Conservation (phyloP, 805 yeast genomes). For the Sugiyamaella boreocaroliniensis region DNA sequence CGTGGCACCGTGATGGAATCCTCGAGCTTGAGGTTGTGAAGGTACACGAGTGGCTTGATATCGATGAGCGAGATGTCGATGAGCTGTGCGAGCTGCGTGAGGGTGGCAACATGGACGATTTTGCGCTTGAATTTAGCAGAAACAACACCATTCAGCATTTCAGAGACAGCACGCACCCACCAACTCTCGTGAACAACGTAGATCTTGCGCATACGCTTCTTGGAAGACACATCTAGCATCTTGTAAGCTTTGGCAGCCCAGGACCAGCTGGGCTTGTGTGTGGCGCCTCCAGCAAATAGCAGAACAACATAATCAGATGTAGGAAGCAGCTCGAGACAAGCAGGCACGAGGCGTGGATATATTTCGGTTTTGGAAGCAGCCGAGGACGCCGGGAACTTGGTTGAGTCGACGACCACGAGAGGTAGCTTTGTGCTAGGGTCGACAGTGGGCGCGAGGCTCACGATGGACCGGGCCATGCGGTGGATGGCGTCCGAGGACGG, state of each 20-base stretch:
- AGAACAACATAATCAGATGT: constrained; percentile 56
- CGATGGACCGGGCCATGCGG: not conserved
- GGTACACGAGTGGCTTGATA: constrained; percentile 67
- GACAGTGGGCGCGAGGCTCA: constrained; percentile 27
- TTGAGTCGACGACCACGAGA: constrained; percentile 74
- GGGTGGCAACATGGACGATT: constrained; percentile 40
- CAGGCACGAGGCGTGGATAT: constrained; percentile 48
- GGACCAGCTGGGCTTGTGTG: constrained; percentile 52
- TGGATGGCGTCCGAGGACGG: not conserved
- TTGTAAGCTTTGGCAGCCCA: constrained; percentile 60
- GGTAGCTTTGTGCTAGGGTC: constrained; percentile 70
- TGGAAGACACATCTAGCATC: constrained; percentile 50
- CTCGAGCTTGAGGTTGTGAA: constrained; percentile 53
- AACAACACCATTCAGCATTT: constrained; percentile 58
- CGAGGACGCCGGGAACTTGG: constrained; percentile 52
- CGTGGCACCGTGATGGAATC: constrained; percentile 46
- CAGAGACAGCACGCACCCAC: constrained; percentile 73
- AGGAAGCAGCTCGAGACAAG: constrained; percentile 54
- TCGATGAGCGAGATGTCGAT: constrained; percentile 73
- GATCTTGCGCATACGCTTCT: constrained; percentile 51
- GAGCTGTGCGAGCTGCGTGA: constrained; percentile 49
- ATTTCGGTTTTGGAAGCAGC: constrained; percentile 40
- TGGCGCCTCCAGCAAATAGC: constrained; percentile 79
- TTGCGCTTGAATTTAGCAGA: constrained; percentile 41
- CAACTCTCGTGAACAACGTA: constrained; percentile 87